phyloP scores from a whole-genome alignment of 1,284 basidiomycete genomes.

The Cutaneotrichosporon sp. region DNA sequence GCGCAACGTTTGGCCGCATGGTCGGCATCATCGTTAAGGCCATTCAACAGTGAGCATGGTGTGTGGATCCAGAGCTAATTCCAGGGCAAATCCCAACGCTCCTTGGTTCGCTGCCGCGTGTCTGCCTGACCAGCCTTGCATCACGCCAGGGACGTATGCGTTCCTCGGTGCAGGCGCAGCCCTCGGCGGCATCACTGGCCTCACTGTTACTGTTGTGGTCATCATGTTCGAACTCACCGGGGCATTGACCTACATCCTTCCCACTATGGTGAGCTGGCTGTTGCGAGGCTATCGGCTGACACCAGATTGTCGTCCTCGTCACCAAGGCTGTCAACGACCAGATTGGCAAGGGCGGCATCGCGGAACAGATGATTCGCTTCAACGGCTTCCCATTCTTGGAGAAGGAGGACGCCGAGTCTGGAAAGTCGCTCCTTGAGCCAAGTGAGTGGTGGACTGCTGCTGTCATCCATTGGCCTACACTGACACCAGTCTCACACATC shows the following conservation, averaged over 20 bases:
- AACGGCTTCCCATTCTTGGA: slow-evolving; percentile 92
- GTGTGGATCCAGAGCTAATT: neutral
- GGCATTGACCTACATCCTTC: slow-evolving; percentile 91
- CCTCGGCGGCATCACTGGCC: slow-evolving; percentile 80
- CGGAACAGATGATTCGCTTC: slow-evolving; percentile 95
- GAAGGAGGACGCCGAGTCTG: slow-evolving; percentile 84
- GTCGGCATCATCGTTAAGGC: slow-evolving; percentile 93
- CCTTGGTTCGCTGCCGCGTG: slow-evolving; percentile 83
- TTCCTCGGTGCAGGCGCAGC: slow-evolving; percentile 92
- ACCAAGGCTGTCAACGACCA: slow-evolving; percentile 98
- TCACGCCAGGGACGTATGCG: slow-evolving; percentile 97
- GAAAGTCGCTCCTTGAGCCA: slow-evolving; percentile 82
- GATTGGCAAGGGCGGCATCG: slow-evolving; percentile 87
- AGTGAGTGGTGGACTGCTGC: slow-evolving; percentile 58
- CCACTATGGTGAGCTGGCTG: slow-evolving; percentile 76
- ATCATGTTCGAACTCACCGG: slow-evolving; percentile 97
- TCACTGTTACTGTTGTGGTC: slow-evolving; percentile 79
- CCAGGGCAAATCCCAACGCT: slow-evolving; percentile 73
- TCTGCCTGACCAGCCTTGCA: slow-evolving; percentile 87
- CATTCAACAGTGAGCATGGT: slow-evolving; percentile 66
- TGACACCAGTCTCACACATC: slow-evolving; percentile 70
- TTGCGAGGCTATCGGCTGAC: slow-evolving; percentile 99
- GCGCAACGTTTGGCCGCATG: slow-evolving; percentile 94
- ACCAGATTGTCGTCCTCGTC: slow-evolving; percentile 96
- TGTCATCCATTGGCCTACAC: neutral